Percentiles rank a stretch among this genome's conserved stretches.
Conservation (phyloP, 192 early-diverging fungal genomes). For the Globomyces pollinis-pini region DNA sequence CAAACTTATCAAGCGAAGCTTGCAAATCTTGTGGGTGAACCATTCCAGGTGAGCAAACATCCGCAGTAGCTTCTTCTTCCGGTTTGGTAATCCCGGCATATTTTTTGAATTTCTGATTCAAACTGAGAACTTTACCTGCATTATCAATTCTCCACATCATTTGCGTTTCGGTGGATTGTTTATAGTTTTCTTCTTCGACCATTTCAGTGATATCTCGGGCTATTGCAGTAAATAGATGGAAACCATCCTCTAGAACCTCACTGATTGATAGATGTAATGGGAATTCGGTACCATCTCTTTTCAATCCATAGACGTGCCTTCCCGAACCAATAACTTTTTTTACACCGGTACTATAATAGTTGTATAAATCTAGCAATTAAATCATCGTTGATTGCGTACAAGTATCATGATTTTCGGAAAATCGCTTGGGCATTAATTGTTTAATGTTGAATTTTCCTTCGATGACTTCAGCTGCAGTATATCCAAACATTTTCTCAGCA, state of each 20-base stretch:
- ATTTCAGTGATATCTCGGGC: constrained; percentile 32
- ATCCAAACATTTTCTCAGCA: constrained; percentile 21
- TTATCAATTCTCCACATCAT: constrained; percentile 11
- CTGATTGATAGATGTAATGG: constrained; percentile 28
- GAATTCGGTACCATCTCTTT: constrained; percentile 24
- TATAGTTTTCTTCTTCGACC: constrained; percentile 14
- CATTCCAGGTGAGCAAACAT: background rate
- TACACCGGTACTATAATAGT: constrained; percentile 25
- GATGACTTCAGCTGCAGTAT: constrained; percentile 11
- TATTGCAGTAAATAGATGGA: constrained; percentile 37
- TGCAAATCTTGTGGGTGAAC: constrained; percentile 11
- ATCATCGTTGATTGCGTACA: no score
- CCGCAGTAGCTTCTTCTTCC: background rate
- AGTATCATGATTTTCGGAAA: constrained; percentile 11
- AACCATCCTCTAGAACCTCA: constrained; percentile 26
- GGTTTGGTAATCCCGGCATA: constrained; percentile 4
- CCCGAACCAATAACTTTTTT: constrained; percentile 24
- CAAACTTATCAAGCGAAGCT: background rate
- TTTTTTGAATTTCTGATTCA: constrained; percentile 9
- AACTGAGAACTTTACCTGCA: background rate
- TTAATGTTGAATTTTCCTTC: constrained; percentile 16
- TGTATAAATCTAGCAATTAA: constrained; percentile 15
- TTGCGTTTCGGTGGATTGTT: constrained; percentile 8
- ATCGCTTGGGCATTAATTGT: constrained; percentile 10
- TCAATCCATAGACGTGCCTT: constrained; percentile 5